phyloP scores from a whole-genome alignment of 2,329 filamentous ascomycete genomes.

The Fusarium foetens region DNA sequence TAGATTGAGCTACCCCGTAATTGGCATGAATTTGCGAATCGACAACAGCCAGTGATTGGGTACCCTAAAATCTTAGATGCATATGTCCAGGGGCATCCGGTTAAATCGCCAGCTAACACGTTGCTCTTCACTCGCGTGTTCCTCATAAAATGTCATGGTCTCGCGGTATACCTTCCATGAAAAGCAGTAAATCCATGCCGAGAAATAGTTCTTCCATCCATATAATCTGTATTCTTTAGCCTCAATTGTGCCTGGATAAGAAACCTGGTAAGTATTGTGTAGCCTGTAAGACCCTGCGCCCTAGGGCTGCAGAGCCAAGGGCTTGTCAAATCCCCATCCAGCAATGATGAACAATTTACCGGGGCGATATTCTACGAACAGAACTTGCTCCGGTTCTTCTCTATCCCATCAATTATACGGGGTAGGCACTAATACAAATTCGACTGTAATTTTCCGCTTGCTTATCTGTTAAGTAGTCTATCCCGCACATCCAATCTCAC shows the following conservation, averaged over 20 bases:
- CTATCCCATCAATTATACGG: background rate
- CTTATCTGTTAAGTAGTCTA: too few relatives aligned
- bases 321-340: background rate
- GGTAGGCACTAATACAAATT: background rate
- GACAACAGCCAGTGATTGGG: fast-evolving
- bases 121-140: background rate
- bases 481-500: too few relatives aligned
- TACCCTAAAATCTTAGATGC: background rate
- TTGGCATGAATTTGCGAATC: too few relatives aligned
- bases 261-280: background rate
- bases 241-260: background rate
- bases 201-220: background rate
- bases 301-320: background rate
- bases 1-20: background rate
- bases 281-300: background rate
- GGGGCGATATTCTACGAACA: background rate
- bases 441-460: background rate
- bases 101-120: background rate
- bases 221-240: background rate
- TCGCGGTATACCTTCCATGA: background rate
- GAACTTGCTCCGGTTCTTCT: background rate
- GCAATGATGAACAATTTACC: background rate
- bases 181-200: background rate
- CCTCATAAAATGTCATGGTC: fast-evolving
- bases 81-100: background rate